These are phyloP conservation scores for Magnaporthiopsis incrustans DNA, from an alignment of 2,329 filamentous ascomycete genomes.

Conservation along the genomic window DNA sequence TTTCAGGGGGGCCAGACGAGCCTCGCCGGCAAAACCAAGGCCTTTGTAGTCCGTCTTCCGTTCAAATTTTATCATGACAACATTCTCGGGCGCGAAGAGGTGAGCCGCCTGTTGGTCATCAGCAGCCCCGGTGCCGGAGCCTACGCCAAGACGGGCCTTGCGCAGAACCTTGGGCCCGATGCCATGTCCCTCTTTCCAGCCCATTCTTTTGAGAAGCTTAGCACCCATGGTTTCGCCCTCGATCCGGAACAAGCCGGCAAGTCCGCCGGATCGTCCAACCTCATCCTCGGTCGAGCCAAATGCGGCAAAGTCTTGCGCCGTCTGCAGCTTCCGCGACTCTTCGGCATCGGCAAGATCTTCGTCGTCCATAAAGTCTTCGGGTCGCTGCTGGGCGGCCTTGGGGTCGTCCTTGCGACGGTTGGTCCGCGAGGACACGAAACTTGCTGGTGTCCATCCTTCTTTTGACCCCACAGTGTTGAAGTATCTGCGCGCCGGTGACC, in stretches of 20 bases:
- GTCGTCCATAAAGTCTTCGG: conserved; percentile 96
- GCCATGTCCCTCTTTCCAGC: conserved; percentile 90
- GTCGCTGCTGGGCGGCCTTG: conserved; percentile 49
- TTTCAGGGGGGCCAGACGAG: conserved; percentile 34
- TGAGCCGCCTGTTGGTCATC: conserved; percentile 41
- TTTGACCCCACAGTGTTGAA: conserved; percentile 98
- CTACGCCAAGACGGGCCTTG: conserved; percentile 58
- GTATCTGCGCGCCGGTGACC: conserved; percentile 50
- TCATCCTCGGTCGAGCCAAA: conserved; percentile 61
- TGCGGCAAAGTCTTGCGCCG: conserved; percentile 63
- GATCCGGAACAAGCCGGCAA: conserved; percentile 65
- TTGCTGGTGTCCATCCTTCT: conserved; percentile 90
- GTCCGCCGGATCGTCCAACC: conserved; percentile 35
- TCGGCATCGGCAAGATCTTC: conserved; percentile 85
- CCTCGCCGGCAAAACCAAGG: conserved; percentile 57
- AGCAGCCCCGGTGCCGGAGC: conserved; percentile 37
- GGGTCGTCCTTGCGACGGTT: conserved; percentile 63
- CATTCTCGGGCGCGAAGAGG: conserved; percentile 80
- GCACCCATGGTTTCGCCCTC: conserved; percentile 80
- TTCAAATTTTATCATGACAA: conserved; percentile 56
- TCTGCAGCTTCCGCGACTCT: conserved; percentile 68
- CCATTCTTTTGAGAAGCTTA: conserved; percentile 83
- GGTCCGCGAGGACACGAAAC: conserved; percentile 82
- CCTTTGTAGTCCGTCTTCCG: conserved; percentile 64
- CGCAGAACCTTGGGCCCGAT: conserved; percentile 80